Evolutionary conservation across 2,329 filamentous ascomycete species (phyloP).

Genomic region (Phyllosticta citriasiana): DNA sequence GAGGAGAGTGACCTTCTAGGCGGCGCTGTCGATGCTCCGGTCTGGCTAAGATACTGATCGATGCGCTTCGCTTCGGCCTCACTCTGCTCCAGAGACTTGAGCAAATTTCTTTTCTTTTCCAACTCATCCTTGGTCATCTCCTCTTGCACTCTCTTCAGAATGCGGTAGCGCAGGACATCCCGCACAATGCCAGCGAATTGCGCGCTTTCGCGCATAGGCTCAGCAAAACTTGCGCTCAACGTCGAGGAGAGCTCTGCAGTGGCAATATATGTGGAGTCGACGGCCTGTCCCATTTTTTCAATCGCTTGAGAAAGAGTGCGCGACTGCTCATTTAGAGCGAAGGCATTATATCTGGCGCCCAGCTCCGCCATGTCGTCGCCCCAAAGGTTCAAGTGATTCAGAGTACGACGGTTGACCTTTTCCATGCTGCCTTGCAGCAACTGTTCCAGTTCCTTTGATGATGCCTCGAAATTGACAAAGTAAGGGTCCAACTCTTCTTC

Average conservation of each 20-base stretch:
- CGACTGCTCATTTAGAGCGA: slow-evolving; percentile 87
- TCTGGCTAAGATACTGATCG: slow-evolving; percentile 70
- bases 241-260: slow-evolving; percentile 83
- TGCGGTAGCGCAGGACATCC: slow-evolving; percentile 75
- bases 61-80: slow-evolving; percentile 89
- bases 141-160: slow-evolving; percentile 90
- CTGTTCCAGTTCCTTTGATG: slow-evolving; percentile 82
- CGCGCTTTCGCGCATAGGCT: slow-evolving; percentile 94
- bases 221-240: slow-evolving; percentile 87
- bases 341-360: slow-evolving; percentile 92
- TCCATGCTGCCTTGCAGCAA: slow-evolving; percentile 90
- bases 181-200: slow-evolving; percentile 95
- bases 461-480: slow-evolving; percentile 85
- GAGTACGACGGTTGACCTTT: slow-evolving; percentile 83
- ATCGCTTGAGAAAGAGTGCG: slow-evolving; percentile 84
- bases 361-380: slow-evolving; percentile 85
- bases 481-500: slow-evolving; percentile 94
- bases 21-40: slow-evolving; percentile 55
- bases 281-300: slow-evolving; percentile 86
- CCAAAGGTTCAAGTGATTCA: slow-evolving; percentile 74
- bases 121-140: slow-evolving; percentile 95
- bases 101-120: slow-evolving; percentile 68
- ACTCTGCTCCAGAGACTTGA: slow-evolving; percentile 86
- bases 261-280: slow-evolving; percentile 90
- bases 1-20: slow-evolving; percentile 59